These are phyloP conservation scores for Kodamaea anthophila DNA, from an alignment of 1,139 yeast genomes.

Conservation along the genomic window DNA sequence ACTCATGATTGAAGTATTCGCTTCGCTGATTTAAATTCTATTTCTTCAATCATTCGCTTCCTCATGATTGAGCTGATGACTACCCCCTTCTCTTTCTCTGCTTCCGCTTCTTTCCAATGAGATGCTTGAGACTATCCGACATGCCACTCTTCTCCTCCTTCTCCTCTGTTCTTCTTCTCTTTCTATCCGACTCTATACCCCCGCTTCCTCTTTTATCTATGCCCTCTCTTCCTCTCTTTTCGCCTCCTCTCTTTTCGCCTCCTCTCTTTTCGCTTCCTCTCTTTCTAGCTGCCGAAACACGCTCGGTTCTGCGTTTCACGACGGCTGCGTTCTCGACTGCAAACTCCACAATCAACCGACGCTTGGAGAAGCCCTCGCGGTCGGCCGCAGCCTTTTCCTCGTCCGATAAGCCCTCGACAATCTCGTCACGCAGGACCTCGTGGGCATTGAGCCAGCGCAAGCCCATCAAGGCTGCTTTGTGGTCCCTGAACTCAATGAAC, in stretches of 20 bases:
- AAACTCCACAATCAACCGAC: slow-evolving; percentile 88
- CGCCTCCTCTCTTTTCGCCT: slow-evolving; percentile 33
- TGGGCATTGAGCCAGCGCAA: slow-evolving; percentile 96
- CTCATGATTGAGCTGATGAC: too few species aligned
- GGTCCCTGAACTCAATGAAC: slow-evolving; percentile 84
- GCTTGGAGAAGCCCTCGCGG: slow-evolving; percentile 49
- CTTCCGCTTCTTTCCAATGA: slow-evolving; percentile 66
- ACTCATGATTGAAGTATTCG: too few species aligned
- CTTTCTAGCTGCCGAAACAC: slow-evolving; percentile 44
- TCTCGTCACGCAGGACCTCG: slow-evolving; percentile 66
- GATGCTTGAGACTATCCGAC: slow-evolving; percentile 50
- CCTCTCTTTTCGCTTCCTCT: slow-evolving; percentile 11
- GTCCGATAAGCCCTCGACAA: slow-evolving; percentile 63
- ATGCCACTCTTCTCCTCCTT: slow-evolving; percentile 18
- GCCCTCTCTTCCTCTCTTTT: slow-evolving; percentile 90
- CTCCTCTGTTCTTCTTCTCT: slow-evolving; percentile 7
- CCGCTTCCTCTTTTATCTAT: slow-evolving; percentile 72
- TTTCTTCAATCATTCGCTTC: too few species aligned
- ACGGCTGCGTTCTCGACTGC: slow-evolving; percentile 95
- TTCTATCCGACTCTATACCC: slow-evolving; percentile 38
- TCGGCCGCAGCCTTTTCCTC: slow-evolving; percentile 56
- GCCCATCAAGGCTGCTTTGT: slow-evolving; percentile 91
- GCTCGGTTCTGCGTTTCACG: slow-evolving; percentile 81
- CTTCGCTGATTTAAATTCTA: too few species aligned
- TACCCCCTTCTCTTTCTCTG: slow-evolving; percentile 48